These are phyloP conservation scores for Pseudocercospora eumusae DNA, from an alignment of 2,329 filamentous ascomycete genomes.

Conservation along the genomic window DNA sequence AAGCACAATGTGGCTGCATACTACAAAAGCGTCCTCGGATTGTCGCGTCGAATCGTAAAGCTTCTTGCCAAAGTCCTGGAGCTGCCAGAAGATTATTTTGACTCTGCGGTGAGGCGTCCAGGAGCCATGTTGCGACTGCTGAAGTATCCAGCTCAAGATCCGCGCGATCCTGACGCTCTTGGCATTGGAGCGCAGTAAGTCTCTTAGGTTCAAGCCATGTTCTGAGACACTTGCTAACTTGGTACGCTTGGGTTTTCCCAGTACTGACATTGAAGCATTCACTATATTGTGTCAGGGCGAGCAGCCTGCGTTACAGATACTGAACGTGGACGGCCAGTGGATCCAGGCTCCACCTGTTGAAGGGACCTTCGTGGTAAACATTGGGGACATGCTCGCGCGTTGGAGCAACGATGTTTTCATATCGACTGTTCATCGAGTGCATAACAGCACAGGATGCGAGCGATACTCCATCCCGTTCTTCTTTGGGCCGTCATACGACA, in stretches of 20 bases:
- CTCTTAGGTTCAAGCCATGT: no score
- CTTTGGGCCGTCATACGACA: constrained; percentile 47
- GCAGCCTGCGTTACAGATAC: constrained; percentile 31
- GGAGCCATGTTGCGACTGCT: constrained; percentile 45
- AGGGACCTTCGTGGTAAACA: constrained; percentile 54
- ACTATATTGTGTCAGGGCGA: constrained; percentile 30
- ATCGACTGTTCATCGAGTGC: constrained; percentile 50
- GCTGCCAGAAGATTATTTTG: constrained; percentile 43
- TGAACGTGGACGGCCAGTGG: constrained; percentile 45
- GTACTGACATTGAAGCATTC: constrained; percentile 34
- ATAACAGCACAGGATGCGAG: constrained; percentile 46
- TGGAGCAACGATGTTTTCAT: constrained; percentile 51
- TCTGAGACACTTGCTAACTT: no score
- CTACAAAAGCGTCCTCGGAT: constrained; percentile 40
- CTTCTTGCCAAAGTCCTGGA: constrained; percentile 44
- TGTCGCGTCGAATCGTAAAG: constrained; percentile 43
- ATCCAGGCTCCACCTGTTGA: constrained; percentile 48
- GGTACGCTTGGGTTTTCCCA: no score
- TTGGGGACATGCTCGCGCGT: constrained; percentile 54
- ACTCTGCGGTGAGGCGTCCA: constrained; percentile 41
- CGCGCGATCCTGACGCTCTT: constrained; percentile 32
- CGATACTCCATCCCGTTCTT: constrained; percentile 53
- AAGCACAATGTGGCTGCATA: constrained; percentile 41
- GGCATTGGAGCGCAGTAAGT: constrained; percentile 41
- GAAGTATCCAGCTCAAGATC: constrained; percentile 41